These are phyloP conservation scores for Fusarium sororula DNA, from an alignment of 2,329 filamentous ascomycete species.

Conservation along the genomic window DNA sequence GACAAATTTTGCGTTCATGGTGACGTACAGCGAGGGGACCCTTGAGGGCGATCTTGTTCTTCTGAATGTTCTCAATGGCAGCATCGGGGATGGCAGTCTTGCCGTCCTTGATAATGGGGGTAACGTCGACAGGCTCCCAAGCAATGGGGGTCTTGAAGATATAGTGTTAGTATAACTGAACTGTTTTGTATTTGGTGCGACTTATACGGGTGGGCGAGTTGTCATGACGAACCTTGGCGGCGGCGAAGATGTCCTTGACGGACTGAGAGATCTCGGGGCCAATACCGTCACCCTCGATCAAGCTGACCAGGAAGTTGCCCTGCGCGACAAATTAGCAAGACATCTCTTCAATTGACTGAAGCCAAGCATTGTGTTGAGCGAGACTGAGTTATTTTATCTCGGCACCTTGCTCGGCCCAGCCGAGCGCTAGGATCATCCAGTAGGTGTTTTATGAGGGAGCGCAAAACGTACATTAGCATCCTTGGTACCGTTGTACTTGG, in stretches of 20 bases:
- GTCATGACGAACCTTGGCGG: slow-evolving; percentile 77
- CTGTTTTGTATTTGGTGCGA: neutral
- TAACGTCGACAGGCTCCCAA: slow-evolving; percentile 98
- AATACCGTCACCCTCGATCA: slow-evolving; percentile 99
- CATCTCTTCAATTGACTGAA: slow-evolving; percentile 20
- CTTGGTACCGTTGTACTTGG: slow-evolving; percentile 93
- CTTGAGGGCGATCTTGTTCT: slow-evolving; percentile 98
- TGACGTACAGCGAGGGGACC: slow-evolving; percentile 88
- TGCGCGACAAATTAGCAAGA: slow-evolving; percentile 52
- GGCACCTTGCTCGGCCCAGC: slow-evolving; percentile 41
- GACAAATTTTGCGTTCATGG: slow-evolving; percentile 13
- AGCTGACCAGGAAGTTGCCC: slow-evolving; percentile 94
- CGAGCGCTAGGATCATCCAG: slow-evolving; percentile 31
- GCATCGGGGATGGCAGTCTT: slow-evolving; percentile 94
- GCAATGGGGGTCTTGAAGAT: slow-evolving; percentile 79
- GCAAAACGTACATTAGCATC: slow-evolving; percentile 77
- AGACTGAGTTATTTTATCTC: slow-evolving; percentile 55
- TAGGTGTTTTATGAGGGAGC: slow-evolving; percentile 21
- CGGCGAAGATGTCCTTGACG: slow-evolving; percentile 98
- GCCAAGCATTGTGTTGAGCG: slow-evolving; percentile 27
- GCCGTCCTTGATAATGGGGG: slow-evolving; percentile 90
- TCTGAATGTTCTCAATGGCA: slow-evolving; percentile 91
- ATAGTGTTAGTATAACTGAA: slow-evolving; percentile 37
- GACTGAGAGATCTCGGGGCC: slow-evolving; percentile 97
- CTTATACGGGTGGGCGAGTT: slow-evolving; percentile 9